Percentiles rank a stretch among this genome's conserved stretches.
Conservation (phyloP, 1,284 basidiomycete genomes). For the Ustilago shanxiensis region DNA sequence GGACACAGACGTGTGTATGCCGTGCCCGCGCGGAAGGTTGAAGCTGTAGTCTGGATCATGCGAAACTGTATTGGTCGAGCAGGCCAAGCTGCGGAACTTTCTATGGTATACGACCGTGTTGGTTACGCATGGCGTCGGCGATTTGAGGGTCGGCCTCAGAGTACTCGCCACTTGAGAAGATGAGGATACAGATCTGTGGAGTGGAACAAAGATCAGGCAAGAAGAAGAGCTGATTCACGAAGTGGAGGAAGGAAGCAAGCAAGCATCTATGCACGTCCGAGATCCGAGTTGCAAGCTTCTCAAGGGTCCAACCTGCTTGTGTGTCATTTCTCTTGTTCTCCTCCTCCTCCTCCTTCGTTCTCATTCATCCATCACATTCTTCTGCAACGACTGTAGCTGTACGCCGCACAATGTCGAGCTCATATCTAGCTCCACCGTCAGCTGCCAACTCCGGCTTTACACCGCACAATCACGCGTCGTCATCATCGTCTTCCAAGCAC, state of each 20-base stretch:
- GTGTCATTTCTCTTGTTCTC: slow-evolving; percentile 2
- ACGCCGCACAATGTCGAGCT: slow-evolving; percentile 25
- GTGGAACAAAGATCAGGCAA: not conserved
- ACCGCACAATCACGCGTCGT: slow-evolving; percentile 9
- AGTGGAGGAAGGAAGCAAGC: slow-evolving; percentile 14
- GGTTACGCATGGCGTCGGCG: not conserved
- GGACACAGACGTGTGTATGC: slow-evolving; percentile 2
- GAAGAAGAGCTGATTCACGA: not conserved
- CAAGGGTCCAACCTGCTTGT: slow-evolving; percentile 15
- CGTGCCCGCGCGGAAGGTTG: not conserved
- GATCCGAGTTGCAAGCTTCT: slow-evolving; percentile 10
- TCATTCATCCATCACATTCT: too few relatives aligned
- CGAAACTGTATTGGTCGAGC: not conserved
- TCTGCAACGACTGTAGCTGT: too few relatives aligned
- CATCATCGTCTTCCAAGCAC: slow-evolving; percentile 14
- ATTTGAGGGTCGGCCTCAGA: not conserved
- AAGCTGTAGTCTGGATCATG: not conserved
- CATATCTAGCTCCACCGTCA: slow-evolving; percentile 23
- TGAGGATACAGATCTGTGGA: not conserved
- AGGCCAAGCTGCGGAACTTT: too few relatives aligned
- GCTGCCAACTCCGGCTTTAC: not conserved
- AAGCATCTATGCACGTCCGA: slow-evolving; percentile 6
- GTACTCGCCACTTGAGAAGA: not conserved
- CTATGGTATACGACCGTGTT: not conserved
- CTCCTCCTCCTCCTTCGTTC: not conserved